Evolutionary conservation across 1,284 basidiomycete genomes (phyloP), one percentile per base, ranked within the genome.

Genomic region (Peniophora sp.): DNA sequence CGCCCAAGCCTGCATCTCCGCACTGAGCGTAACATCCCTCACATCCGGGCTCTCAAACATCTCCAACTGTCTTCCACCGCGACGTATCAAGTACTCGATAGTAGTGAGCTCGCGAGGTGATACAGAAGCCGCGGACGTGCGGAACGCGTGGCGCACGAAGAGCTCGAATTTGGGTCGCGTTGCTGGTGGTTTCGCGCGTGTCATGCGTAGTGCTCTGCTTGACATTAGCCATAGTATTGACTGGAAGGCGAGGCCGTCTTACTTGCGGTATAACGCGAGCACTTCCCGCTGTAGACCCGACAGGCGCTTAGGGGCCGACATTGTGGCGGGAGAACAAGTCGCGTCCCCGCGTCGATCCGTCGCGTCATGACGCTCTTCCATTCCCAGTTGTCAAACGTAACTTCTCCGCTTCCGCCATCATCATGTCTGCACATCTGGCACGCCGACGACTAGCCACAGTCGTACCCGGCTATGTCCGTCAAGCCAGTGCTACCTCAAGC

Each of bases 251-350:
- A 20, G 17, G 34, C 25, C 20, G 36, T 53, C 72, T 57, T 46
- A 83, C 86, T 85, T 75, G 68, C 84, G 74, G 59, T 89, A 89
- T n/a, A 89, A 70, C 12, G 76, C 70, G 24, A 89, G 66, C 16
- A 87, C 83, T 32, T 89, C 81, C 57, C 68, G 79, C 62, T 89
- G 87, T 20, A 89, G 68, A 12, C 86, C 86, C 2, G 85, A 87
- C 50, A 64, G 60, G 39, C 55, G 9, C 9, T 32, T 32, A 32
- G 27, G 27, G 27, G 47, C 19, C 14, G 53, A 44, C 58, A 58
- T 58, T 34, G 25, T 45, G 44, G 22, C 19, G 38, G 38, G 38
- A 41, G 16, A 41, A 20, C 38, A 41, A 41, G 19, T n/a, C 19
- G 5, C 19, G 5, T 41, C 19, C n/a, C n/a, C 16, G 38, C 19